These are phyloP conservation scores for Sherardia arvensis DNA, from an alignment of 257 asterid species.

Conservation along the genomic window DNA sequence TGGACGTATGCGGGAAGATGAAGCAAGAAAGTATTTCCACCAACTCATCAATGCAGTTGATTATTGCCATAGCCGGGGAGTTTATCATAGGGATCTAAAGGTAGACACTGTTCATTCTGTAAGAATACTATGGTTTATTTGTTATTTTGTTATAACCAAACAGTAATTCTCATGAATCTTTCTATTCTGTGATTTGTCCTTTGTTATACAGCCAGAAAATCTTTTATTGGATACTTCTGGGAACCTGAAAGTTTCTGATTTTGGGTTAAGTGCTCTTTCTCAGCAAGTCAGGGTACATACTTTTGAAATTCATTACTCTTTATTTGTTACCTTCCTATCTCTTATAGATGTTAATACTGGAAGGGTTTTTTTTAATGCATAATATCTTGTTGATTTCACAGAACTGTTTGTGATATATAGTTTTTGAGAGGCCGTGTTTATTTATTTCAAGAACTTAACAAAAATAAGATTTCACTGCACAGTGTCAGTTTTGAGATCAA, in stretches of 20 bases:
- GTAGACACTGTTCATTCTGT: conserved; percentile 19
- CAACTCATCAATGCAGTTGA: conserved; percentile 88
- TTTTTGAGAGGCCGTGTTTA: not conserved
- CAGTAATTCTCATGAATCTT: not conserved
- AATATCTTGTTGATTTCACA: too few species aligned
- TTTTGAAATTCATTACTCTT: not conserved
- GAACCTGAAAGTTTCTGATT: conserved; percentile 87
- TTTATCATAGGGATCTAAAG: conserved; percentile 90
- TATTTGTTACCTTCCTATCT: not conserved
- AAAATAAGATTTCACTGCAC: too few species aligned
- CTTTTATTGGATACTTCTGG: conserved; percentile 73
- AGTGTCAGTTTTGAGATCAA: not conserved
- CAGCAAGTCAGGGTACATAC: conserved; percentile 85
- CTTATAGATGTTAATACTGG: conserved; percentile 1
- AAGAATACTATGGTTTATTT: not conserved
- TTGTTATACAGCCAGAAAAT: conserved; percentile 67
- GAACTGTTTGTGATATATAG: too few species aligned
- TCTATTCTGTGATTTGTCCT: conserved; percentile 7
- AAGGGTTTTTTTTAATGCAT: not conserved
- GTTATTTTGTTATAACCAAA: not conserved
- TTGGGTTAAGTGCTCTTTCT: conserved; percentile 93
- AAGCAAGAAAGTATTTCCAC: conserved; percentile 86
- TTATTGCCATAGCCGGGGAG: conserved; percentile 97
- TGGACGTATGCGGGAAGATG: conserved; percentile 81
- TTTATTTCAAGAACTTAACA: too few species aligned